These are phyloP conservation scores for Nematodospora valgi DNA, from an alignment of 805 yeast genomes.

Conservation along the genomic window DNA sequence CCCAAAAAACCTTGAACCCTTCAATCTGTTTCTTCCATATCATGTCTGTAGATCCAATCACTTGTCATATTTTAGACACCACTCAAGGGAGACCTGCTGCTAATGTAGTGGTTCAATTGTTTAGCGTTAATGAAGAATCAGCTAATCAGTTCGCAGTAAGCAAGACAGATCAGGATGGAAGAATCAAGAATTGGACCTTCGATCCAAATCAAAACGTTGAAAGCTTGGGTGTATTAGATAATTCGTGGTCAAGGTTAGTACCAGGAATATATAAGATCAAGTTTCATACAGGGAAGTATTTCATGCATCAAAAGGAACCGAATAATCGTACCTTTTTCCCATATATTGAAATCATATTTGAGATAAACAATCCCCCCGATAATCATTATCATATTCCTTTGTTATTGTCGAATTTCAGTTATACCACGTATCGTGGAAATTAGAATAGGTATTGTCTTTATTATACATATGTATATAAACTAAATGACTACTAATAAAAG, in stretches of 20 bases:
- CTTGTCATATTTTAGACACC: constrained; percentile 89
- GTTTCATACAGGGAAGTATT: constrained; percentile 72
- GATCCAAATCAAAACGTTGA: constrained; percentile 27
- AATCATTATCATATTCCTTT: constrained; percentile 89
- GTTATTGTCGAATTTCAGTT: constrained; percentile 78
- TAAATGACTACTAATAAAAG: constrained; percentile 41
- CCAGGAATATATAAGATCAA: constrained; percentile 74
- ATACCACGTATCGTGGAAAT: constrained; percentile 88
- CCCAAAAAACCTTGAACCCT: neutral
- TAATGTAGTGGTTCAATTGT: constrained; percentile 66
- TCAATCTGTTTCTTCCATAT: neutral
- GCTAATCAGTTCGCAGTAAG: constrained; percentile 60
- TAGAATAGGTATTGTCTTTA: constrained; percentile 18
- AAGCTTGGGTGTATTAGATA: neutral
- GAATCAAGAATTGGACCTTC: constrained; percentile 66
- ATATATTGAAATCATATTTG: constrained; percentile 75
- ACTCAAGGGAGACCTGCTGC: constrained; percentile 79
- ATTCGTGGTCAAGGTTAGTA: constrained; percentile 30
- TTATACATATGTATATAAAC: no score
- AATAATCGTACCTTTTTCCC: constrained; percentile 69
- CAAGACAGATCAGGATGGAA: constrained; percentile 75
- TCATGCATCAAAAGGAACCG: constrained; percentile 29
- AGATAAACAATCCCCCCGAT: constrained; percentile 63
- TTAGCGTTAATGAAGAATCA: constrained; percentile 19
- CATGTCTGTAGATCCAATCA: constrained; percentile 42